These are phyloP conservation scores for Pseudopyrenochaeta lycopersici DNA, from an alignment of 2,329 filamentous ascomycete species.

Conservation along the genomic window DNA sequence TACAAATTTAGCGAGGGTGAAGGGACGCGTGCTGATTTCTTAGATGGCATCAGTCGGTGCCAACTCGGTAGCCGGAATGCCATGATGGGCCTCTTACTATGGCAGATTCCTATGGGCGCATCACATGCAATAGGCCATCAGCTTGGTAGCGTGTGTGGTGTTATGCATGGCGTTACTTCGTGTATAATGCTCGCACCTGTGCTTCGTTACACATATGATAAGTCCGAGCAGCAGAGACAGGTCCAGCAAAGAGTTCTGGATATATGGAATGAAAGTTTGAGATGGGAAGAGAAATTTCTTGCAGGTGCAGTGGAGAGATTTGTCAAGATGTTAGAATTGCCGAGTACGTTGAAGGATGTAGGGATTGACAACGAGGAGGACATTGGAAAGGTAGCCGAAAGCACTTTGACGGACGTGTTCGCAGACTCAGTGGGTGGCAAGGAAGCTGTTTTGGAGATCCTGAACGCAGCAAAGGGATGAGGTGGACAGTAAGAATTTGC, in stretches of 20 bases:
- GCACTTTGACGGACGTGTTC: slow-evolving; percentile 32
- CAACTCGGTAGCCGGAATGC: slow-evolving; percentile 30
- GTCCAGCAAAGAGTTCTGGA: slow-evolving; percentile 21
- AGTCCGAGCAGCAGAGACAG: slow-evolving; percentile 16
- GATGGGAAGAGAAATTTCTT: slow-evolving; percentile 22
- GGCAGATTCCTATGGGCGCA: slow-evolving; percentile 27
- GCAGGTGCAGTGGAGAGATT: slow-evolving; percentile 32
- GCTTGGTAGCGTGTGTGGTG: slow-evolving; percentile 25
- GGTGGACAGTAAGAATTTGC: too few relatives aligned
- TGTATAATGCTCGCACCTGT: slow-evolving; percentile 33
- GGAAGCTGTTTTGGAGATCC: slow-evolving; percentile 19
- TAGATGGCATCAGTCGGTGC: slow-evolving; percentile 29
- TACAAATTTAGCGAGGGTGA: slow-evolving; percentile 27
- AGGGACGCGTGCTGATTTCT: slow-evolving; percentile 11
- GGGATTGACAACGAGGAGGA: slow-evolving; percentile 24
- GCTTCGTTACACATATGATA: slow-evolving; percentile 21
- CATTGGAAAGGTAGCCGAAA: slow-evolving; percentile 30
- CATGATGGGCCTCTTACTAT: slow-evolving; percentile 29
- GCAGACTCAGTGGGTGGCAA: slow-evolving; percentile 9
- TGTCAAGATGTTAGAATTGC: slow-evolving; percentile 25
- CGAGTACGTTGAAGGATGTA: slow-evolving; percentile 26
- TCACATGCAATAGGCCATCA: slow-evolving; percentile 35
- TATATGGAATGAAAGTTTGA: slow-evolving; percentile 28
- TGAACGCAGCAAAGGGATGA: slow-evolving; percentile 11
- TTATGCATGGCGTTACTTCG: slow-evolving; percentile 33